Evolutionary conservation across 345 rosid genomes (phyloP).

Genomic region (Aegle marmelos): DNA sequence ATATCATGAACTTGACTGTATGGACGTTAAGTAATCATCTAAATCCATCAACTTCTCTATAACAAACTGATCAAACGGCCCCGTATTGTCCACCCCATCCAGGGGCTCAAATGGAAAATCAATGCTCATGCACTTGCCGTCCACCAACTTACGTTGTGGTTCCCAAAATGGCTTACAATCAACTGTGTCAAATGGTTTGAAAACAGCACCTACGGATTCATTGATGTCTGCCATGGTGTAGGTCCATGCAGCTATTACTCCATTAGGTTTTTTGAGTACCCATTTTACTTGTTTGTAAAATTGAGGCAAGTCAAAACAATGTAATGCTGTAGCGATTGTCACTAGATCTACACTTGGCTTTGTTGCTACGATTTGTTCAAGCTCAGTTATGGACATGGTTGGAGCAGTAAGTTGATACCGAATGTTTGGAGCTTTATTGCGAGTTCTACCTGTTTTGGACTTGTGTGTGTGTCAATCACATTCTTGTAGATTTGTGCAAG

Average conservation of each 20-base stretch:
- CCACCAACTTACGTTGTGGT: too few relatives aligned
- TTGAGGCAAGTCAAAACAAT: constrained; percentile 60
- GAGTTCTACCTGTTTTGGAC: constrained; percentile 59
- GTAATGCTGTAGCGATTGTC: constrained; percentile 48
- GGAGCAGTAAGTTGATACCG: constrained; percentile 32
- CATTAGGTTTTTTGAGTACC: constrained; percentile 72
- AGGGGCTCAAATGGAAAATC: too few relatives aligned
- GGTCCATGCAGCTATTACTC: constrained; percentile 81
- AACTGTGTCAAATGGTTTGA: too few relatives aligned
- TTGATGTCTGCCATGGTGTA: constrained; percentile 63
- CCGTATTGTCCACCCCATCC: too few relatives aligned
- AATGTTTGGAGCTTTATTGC: constrained; percentile 31
- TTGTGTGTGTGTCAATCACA: constrained; percentile 77
- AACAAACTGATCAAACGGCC: too few relatives aligned
- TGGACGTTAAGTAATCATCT: constrained; percentile 48
- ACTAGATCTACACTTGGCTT: too few relatives aligned
- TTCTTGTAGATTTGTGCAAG: constrained; percentile 60
- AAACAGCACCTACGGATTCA: constrained; percentile 47
- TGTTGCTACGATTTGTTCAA: too few relatives aligned
- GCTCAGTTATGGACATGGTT: too few relatives aligned
- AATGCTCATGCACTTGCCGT: too few relatives aligned
- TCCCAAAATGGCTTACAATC: too few relatives aligned
- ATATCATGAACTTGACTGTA: constrained; percentile 70
- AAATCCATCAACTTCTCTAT: too few relatives aligned
- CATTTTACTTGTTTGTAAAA: constrained; percentile 61